Evolutionary conservation across 2,329 filamentous ascomycete species (phyloP).

Genomic region (Niveomyces coronatus): DNA sequence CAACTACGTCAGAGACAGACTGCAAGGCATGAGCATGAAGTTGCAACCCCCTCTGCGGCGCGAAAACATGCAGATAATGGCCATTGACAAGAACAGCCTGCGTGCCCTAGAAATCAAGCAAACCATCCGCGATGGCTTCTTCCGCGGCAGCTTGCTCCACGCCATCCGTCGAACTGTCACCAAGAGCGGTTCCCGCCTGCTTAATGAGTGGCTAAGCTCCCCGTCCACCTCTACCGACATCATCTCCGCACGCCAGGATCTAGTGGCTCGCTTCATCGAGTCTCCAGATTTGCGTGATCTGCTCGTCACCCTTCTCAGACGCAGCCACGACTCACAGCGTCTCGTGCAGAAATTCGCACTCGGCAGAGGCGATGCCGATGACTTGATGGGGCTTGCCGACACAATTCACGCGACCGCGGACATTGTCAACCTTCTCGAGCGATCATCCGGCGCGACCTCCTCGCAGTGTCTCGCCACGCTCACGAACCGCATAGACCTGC

Average conservation of each 20-base stretch:
- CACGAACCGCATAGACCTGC: constrained; percentile 51
- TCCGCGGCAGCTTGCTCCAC: constrained; percentile 78
- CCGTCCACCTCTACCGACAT: constrained; percentile 78
- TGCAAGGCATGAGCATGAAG: constrained; percentile 69
- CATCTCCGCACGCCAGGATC: constrained; percentile 70
- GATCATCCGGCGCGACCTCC: constrained; percentile 11
- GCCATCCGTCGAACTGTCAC: constrained; percentile 85
- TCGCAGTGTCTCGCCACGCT: constrained; percentile 33
- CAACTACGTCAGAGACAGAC: constrained; percentile 68
- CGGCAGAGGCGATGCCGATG: constrained; percentile 83
- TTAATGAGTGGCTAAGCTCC: constrained; percentile 77
- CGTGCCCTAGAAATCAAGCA: constrained; percentile 79
- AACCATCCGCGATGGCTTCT: constrained; percentile 70
- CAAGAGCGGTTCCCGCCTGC: constrained; percentile 75
- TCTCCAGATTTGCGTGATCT: constrained; percentile 59
- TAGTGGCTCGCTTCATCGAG: constrained; percentile 66
- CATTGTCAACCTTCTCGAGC: constrained; percentile 42
- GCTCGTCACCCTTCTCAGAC: constrained; percentile 56
- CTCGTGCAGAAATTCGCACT: constrained; percentile 91
- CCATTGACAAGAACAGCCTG: constrained; percentile 85
- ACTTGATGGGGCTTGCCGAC: constrained; percentile 71
- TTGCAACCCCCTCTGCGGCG: constrained; percentile 73
- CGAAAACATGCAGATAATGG: constrained; percentile 68
- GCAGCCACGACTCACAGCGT: constrained; percentile 77
- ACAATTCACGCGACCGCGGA: constrained; percentile 68